Evolutionary conservation across 148 eudicot species (phyloP).

Genomic region (Pouteria glomerata): DNA sequence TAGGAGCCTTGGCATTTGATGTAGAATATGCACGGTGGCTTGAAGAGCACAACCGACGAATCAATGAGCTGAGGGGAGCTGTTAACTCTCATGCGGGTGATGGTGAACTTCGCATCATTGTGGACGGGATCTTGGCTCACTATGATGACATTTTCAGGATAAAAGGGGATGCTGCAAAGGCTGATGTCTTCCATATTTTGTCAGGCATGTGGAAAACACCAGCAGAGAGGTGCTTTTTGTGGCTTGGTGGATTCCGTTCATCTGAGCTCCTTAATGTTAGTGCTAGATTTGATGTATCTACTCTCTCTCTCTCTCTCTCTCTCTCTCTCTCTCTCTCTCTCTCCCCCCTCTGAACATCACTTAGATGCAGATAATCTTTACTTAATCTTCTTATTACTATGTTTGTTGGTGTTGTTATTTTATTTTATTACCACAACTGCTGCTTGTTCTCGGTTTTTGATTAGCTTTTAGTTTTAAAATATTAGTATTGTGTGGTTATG

Average conservation of each 20-base stretch:
- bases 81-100: slow-evolving; percentile 53
- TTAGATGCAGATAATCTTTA: no score
- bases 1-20: slow-evolving; percentile 59
- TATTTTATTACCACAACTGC: no score
- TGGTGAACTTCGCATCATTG: slow-evolving; percentile 47
- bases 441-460: no score
- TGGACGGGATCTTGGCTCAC: slow-evolving; percentile 43
- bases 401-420: no score
- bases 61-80: slow-evolving; percentile 47
- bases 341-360: no score
- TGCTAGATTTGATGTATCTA: no score
- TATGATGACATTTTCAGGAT: slow-evolving; percentile 49
- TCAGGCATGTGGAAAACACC: slow-evolving; percentile 65
- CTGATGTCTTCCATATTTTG: slow-evolving; percentile 52
- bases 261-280: slow-evolving; percentile 57
- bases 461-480: no score
- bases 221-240: slow-evolving; percentile 55
- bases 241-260: slow-evolving; percentile 60
- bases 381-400: no score
- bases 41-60: slow-evolving; percentile 50
- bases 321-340: no score
- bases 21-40: slow-evolving; percentile 56
- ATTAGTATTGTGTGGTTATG: no score
- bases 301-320: neutral
- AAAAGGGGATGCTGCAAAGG: slow-evolving; percentile 49